Evolutionary conservation across 2,329 filamentous ascomycete genomes (phyloP), one percentile per base, ranked within the genome.

Genomic region (Botrytis sinoallii): DNA sequence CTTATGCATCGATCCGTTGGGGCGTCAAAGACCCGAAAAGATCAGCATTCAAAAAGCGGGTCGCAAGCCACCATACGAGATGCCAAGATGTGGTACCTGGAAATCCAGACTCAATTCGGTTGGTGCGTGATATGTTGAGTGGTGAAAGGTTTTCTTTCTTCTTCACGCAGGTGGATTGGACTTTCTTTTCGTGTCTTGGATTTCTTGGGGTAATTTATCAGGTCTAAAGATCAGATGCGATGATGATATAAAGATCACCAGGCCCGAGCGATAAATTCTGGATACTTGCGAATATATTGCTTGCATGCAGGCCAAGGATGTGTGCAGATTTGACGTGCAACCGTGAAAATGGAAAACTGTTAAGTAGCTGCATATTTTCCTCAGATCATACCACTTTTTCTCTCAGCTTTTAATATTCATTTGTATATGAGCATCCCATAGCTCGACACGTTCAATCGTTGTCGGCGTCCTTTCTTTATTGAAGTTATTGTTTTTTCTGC

Each of bases 371-470:
- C 38, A 69, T 25, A 32, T 57, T 57, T 57, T 16, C 35, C 35
- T 68, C 48, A 16, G 16, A n/a, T 69, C 18, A 42, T 57, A 57
- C 35, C 25, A 32, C 46, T 40, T 40, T 14, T 0, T 16, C 16
- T 29, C 42, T 29, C n/a, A 25, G 35, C 48, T 69, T 25, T 57
- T 22, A 20, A 3, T 22, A 7, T 25, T 42, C 22, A 42, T 69
- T 35, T 32, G 22, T 20, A 55, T 40, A 40, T 10, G 40, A 10
- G 22, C 18, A n/a, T 42, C 22, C 40, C 29, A 52, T 38, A 69
- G 66, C 18, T 66, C 60, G 69, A 71, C 59, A 32, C 69, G 69
- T 71, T 71, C 20, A 52, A 65, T 71, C 57, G 59, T 71, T 32
- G 69, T 71, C 60, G 69, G 25, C 44, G 42, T 40, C 57, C 59